Evolutionary conservation across 129 eudicot genomes (phyloP).

Genomic region (Scalesia atractyloides): DNA sequence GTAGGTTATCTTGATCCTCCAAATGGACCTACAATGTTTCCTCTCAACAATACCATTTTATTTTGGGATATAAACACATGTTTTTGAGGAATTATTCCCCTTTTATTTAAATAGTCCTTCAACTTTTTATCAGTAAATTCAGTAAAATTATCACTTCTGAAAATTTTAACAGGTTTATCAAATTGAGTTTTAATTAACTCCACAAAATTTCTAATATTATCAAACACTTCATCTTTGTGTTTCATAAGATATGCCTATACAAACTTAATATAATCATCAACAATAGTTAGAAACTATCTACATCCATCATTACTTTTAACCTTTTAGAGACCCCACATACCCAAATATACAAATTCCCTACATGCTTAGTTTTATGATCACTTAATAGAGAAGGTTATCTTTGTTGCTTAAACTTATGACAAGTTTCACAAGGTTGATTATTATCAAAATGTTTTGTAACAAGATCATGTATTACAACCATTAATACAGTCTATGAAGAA

Average conservation of each 20-base stretch:
- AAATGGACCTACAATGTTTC: too few species aligned
- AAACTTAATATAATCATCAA: neutral
- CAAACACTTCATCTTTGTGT: neutral
- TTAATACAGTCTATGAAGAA: neutral
- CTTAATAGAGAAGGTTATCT: too few species aligned
- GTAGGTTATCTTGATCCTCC: too few species aligned
- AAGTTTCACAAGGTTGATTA: neutral
- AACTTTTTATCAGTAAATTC: neutral
- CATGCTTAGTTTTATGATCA: too few species aligned
- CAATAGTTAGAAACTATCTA: neutral
- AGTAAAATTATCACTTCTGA: neutral
- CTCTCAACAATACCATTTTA: too few species aligned
- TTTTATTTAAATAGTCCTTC: too few species aligned
- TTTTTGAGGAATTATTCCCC: too few species aligned
- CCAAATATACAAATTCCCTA: neutral
- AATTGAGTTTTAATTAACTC: neutral
- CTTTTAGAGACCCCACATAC: neutral
- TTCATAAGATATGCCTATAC: neutral
- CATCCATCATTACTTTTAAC: neutral
- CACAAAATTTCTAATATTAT: neutral
- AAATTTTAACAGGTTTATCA: neutral
- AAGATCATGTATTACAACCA: neutral
- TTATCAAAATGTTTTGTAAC: too few species aligned
- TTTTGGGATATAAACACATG: too few species aligned
- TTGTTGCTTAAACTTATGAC: neutral